Evolutionary conservation across 1,284 basidiomycete genomes (phyloP), one percentile per base, ranked within the genome.

Genomic region (Sanghuangporus weigelae): DNA sequence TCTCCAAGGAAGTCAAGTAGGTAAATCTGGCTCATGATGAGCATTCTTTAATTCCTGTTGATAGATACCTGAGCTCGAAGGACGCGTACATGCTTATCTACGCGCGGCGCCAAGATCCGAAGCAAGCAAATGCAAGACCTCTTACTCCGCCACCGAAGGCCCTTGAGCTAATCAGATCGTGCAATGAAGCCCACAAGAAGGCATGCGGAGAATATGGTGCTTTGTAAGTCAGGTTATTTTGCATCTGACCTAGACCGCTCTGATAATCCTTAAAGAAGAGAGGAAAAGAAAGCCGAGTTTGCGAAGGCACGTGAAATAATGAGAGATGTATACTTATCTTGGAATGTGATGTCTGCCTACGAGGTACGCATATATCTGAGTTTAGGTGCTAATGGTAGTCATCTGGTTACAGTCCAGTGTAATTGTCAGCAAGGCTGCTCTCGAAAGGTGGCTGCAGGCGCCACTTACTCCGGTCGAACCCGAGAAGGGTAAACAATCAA

Each of bases 31-130:
- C 12, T 56, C 36, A 55, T 10, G 19, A 19, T 16, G 36, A 19
- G 14, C 19, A 7, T 14, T 19, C 51, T 65, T 49, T 39, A 2
- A 36, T 21, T 38, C 14, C 16, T 49, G 39, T 5, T 19, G 11
- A 7, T 40, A 68, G 63, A 42, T 62, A 62, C 42, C 73, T 86
- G 64, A 79, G 82, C 0, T 95, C 93, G 0, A 89, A 84, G 73
- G 92, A 95, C 68, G 93, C 92, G 26, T 96, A 97, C 75, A 95
- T 96, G 93, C 81, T 96, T 44, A 87, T 97, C 58, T 97, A 96
- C 74, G 82, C 84, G 48, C 83, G 84, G 8, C 72, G 71, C 44
- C 62, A 71, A 58, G 44, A 23, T 10, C 53, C 46, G n/a, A 51
- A 57, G 2, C 23, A 11, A 19, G 48, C 40, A 16, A 19, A 36